Evolutionary conservation across 2,329 filamentous ascomycete species (phyloP).

Genomic region (Thielaviopsis populi): DNA sequence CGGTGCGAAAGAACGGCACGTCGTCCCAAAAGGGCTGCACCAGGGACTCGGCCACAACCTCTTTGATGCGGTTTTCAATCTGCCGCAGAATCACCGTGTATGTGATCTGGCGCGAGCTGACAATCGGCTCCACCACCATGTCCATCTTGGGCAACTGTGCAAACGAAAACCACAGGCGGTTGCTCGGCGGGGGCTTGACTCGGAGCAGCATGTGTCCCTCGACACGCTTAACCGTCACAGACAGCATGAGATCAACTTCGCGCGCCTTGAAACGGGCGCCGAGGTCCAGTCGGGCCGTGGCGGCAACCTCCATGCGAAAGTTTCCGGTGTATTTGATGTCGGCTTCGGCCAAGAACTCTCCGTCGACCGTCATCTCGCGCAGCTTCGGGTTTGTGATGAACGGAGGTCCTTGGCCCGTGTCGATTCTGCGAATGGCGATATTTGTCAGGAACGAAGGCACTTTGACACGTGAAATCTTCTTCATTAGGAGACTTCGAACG

Average conservation of each 20-base stretch:
- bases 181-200: constrained; percentile 89
- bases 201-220: constrained; percentile 75
- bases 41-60: constrained; percentile 81
- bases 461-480: constrained; percentile 89
- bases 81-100: constrained; percentile 82
- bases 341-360: constrained; percentile 73
- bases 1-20: constrained; percentile 73
- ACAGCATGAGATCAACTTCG: constrained; percentile 78
- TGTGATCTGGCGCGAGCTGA: constrained; percentile 88
- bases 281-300: constrained; percentile 83
- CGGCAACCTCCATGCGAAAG: constrained; percentile 76
- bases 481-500: constrained; percentile 74
- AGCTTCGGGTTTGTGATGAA: constrained; percentile 79
- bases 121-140: constrained; percentile 86
- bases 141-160: constrained; percentile 89
- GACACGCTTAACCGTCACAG: constrained; percentile 68
- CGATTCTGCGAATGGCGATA: constrained; percentile 66
- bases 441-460: constrained; percentile 80
- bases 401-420: constrained; percentile 74
- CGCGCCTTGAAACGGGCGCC: constrained; percentile 77
- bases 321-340: constrained; percentile 83
- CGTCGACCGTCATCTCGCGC: constrained; percentile 80
- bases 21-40: constrained; percentile 96
- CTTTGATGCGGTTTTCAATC: constrained; percentile 88
- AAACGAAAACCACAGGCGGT: constrained; percentile 91